These are phyloP conservation scores for Lasiosphaeris hirsuta DNA, from an alignment of 495 filamentous ascomycete species.

Conservation along the genomic window DNA sequence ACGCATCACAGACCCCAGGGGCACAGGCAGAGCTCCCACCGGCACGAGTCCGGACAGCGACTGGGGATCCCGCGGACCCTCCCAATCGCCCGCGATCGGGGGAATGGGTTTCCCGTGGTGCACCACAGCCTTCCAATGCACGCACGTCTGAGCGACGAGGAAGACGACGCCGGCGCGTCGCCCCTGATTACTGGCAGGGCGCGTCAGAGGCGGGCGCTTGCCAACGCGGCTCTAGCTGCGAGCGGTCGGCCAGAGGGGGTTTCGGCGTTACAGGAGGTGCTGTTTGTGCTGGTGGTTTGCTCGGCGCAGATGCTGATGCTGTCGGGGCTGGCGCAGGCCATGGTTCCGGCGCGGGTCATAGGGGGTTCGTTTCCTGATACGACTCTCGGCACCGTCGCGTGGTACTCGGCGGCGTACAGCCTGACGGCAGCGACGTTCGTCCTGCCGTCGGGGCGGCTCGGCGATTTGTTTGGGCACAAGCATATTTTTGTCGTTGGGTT, in stretches of 20 bases:
- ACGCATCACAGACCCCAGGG: too few relatives aligned
- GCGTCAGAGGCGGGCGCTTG: too few relatives aligned
- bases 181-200: too few relatives aligned
- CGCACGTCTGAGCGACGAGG: too few relatives aligned
- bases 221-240: too few relatives aligned
- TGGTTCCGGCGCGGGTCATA: conserved; percentile 44
- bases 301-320: conserved; percentile 34
- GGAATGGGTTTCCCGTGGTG: too few relatives aligned
- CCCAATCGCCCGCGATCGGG: too few relatives aligned
- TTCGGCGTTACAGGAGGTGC: conserved; percentile 10
- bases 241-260: conserved; percentile 2
- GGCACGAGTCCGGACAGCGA: too few relatives aligned
- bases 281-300: conserved; percentile 20
- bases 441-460: conserved; percentile 60
- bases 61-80: too few relatives aligned
- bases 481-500: conserved; percentile 62
- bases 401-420: conserved; percentile 54
- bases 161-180: too few relatives aligned
- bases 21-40: too few relatives aligned
- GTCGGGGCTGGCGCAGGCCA: conserved; percentile 34
- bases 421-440: conserved; percentile 70
- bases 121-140: too few relatives aligned
- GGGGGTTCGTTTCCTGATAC: conserved; percentile 41
- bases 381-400: conserved; percentile 43
- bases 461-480: conserved; percentile 65